Evolutionary conservation across 1,284 basidiomycete species (phyloP), one percentile per base, ranked within the genome.

Genomic region (Bondarzewia mesenterica): DNA sequence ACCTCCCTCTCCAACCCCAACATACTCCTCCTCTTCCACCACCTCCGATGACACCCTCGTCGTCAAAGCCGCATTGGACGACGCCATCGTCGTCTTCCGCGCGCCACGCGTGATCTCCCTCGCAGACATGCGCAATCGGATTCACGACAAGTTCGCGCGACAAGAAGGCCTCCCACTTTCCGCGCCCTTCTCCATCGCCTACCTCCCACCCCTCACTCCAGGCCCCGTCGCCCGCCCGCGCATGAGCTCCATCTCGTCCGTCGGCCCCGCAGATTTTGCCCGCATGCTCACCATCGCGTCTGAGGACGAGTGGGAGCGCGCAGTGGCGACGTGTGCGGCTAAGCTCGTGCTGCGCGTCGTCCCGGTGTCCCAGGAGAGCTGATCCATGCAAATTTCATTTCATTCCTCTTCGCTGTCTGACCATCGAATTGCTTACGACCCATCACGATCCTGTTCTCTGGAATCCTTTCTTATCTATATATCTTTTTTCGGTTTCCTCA

Each of bases 21-120:
- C 15, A 12, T 32, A n/a, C 22, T 20, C 39, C 21, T 27, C 46
- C 38, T n/a, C 46, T 18, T 16, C 26, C 38, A n/a, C n/a, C n/a
- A n/a, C n/a, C n/a, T 51, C 57, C 44, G 48, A 45, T 14, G 60
- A 54, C 37, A 53, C 62, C n/a, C 57, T 87, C 48, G 70, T 74
- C 5, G 72, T 88, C 66, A 88, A 88, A 64, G 84, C 77, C 10
- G 73, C 75, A 39, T 74, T 76, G 50, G 74, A 78, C 57, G 71
- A 78, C 54, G 68, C 72, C 26, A 80, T 82, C 52, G 70, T 89
- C 54, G 65, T 82, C 50, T 70, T 88, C 47, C 80, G 82, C 47
- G 64, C 74, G 14, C 61, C 73, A 7, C 68, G 69, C 49, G 61
- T 66, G 25, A 67, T 69, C 44, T 45, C 72, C 4, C 72, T 81